A percentile compares a stretch with the other conserved stretches of the same genome.
Evolutionary conservation across 176 grass and related monocot genomes (phyloP).

Genomic region (Avena eriantha): DNA sequence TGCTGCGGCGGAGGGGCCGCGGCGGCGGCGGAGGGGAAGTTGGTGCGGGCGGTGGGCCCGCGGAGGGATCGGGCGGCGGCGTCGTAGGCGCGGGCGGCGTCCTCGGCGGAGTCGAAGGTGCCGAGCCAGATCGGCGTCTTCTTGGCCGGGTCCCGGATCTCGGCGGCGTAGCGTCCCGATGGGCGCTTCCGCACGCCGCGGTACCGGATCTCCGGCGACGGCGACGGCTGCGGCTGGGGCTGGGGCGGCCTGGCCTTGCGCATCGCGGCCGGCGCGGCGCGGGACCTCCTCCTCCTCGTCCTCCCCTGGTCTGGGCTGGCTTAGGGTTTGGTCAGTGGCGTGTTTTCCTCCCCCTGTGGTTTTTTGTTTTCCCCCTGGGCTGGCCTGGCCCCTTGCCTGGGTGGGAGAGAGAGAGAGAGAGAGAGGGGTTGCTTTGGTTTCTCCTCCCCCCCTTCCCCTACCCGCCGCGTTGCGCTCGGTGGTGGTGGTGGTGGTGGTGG

Average conservation of each 20-base stretch:
- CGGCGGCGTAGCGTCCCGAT: conserved; percentile 78
- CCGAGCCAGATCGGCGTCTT: conserved; percentile 85
- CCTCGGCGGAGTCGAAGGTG: conserved; percentile 84
- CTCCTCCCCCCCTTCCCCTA: neutral
- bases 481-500: neutral
- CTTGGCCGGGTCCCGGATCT: conserved; percentile 86
- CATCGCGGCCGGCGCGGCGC: conserved; percentile 33
- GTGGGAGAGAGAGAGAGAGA: neutral
- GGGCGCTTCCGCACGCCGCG: conserved; percentile 75
- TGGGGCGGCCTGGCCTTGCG: conserved; percentile 53
- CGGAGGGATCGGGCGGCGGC: conserved; percentile 64
- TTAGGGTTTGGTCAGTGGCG: conserved; percentile 58
- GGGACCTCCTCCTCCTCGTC: neutral
- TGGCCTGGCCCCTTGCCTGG: neutral
- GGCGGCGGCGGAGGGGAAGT: conserved; percentile 51
- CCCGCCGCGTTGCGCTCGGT: neutral
- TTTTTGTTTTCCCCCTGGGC: neutral
- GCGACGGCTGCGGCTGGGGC: conserved; percentile 15
- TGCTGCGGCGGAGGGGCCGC: conserved; percentile 4
- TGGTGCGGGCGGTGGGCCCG: conserved; percentile 67
- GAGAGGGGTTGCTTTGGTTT: conserved; percentile 33
- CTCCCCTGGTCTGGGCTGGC: conserved; percentile 1
- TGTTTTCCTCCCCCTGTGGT: conserved; percentile 7
- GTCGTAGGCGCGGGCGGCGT: conserved; percentile 86
- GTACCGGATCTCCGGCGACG: conserved; percentile 77